These are phyloP conservation scores for Cornus controversa DNA, from an alignment of 148 eudicot species.

Conservation along the genomic window DNA sequence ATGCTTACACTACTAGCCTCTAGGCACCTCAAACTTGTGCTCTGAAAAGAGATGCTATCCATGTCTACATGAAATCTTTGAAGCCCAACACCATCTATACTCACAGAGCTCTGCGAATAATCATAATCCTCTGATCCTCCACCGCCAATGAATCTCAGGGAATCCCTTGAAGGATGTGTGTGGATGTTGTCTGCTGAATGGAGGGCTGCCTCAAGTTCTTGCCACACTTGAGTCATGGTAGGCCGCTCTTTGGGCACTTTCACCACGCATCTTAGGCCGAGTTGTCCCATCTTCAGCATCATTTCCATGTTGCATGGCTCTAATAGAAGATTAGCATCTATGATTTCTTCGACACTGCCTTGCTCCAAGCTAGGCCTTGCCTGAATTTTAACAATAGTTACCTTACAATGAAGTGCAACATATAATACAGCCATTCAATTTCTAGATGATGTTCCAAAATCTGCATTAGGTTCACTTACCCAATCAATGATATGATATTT, in stretches of 20 bases:
- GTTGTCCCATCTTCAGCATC: conserved; percentile 51
- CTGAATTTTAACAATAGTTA: conserved; percentile 17
- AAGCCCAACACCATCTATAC: conserved; percentile 32
- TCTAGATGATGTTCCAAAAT: not conserved
- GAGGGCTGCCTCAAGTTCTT: conserved; percentile 40
- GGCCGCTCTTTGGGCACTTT: conserved; percentile 48
- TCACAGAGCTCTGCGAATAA: conserved; percentile 28
- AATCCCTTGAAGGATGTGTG: conserved; percentile 9
- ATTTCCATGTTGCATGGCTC: conserved; percentile 46
- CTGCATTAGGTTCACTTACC: conserved; percentile 15
- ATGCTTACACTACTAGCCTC: conserved; percentile 24
- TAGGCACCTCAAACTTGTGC: conserved; percentile 41
- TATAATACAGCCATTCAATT: no score
- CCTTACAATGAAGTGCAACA: no score
- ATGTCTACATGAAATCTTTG: conserved; percentile 40
- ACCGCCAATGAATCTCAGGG: conserved; percentile 5
- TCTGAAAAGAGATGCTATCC: conserved; percentile 32
- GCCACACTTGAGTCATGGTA: conserved; percentile 48
- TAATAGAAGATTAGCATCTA: conserved; percentile 44
- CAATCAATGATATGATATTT: conserved; percentile 41
- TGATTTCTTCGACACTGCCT: conserved; percentile 36
- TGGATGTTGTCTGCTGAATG: conserved; percentile 13
- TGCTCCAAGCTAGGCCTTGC: conserved; percentile 46
- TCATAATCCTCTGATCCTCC: conserved; percentile 15
- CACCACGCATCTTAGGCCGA: conserved; percentile 42